Base-by-base conservation (phyloP, 129 eudicot species). In the Lonicera japonica region DNA sequence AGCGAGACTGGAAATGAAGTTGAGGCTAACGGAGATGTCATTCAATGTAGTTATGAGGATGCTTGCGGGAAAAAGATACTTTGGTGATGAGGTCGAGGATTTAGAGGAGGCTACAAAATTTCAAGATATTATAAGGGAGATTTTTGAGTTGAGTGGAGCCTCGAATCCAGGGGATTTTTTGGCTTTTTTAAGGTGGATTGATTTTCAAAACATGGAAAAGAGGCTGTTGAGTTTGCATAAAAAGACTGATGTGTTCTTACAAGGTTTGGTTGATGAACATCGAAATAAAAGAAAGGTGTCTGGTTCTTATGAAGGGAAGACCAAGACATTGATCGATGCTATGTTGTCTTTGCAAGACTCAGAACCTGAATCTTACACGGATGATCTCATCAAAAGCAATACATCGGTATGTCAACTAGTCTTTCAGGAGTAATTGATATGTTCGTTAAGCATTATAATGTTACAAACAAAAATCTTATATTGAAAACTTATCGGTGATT, bases 331-430 rank as follows among this genome's bases (percentile, higher is more conserved):
- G 60, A 73, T 87, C n/a, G 87, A 73, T 21, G 74, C 60, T 16
- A 43, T 83, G 72, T 73, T 86, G 1, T 46, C 73, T 11, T 67
- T 87, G 76, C 88, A 78, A 43, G 75, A 83, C 63, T 20, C 70
- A 0, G 86, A 87, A 60, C 88, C 88, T 1, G 81, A 73, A 65
- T 56, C 73, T 19, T 83, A 81, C 70, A 61, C 83, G 0, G 91
- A 87, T 25, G 73, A 87, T 21, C 64, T 76, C 16, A 81, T 87
- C 41, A 79, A 79, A 86, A 77, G 86, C 66, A 65, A 59, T 68
- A 62, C 76, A 56, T 25, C 71, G 73, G 84, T 84, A 66, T 17
- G 82, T 65, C 11, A 0, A 47, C 36, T 29, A 29, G 6, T 29
- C 36, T 29, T 29, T 29, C 2, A 29, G 36, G 6, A n/a, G n/a